phyloP scores from a whole-genome alignment of 2,329 filamentous ascomycete species.

The Alternaria atra region DNA sequence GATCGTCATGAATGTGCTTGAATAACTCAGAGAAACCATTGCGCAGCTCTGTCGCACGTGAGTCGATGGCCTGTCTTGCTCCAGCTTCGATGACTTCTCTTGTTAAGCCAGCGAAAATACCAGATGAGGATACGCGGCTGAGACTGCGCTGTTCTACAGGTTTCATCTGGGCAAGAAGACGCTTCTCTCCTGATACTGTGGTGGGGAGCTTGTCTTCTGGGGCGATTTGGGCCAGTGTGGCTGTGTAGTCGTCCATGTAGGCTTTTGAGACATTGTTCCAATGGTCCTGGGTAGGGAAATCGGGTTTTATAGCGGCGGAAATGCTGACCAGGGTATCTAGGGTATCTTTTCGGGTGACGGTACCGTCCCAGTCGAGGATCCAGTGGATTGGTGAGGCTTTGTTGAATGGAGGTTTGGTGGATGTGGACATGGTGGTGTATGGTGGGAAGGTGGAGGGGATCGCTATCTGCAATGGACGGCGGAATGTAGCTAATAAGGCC shows the following conservation, averaged over 20 bases:
- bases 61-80: conserved; percentile 38
- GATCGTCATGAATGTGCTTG: conserved; percentile 19
- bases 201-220: conserved; percentile 38
- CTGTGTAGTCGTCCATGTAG: conserved; percentile 54
- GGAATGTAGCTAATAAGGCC: background rate
- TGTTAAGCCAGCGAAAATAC: conserved; percentile 53
- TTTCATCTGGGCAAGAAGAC: conserved; percentile 49
- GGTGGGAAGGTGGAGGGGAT: background rate
- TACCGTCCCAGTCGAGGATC: conserved; percentile 60
- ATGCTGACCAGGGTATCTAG: conserved; percentile 55
- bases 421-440: conserved; percentile 23
- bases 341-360: conserved; percentile 57
- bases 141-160: conserved; percentile 54
- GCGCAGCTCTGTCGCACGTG: conserved; percentile 48
- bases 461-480: background rate
- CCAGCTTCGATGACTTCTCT: conserved; percentile 37
- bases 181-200: conserved; percentile 47
- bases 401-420: conserved; percentile 6
- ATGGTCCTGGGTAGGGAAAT: conserved; percentile 26
- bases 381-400: conserved; percentile 40
- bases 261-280: conserved; percentile 53
- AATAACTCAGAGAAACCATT: conserved; percentile 49
- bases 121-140: conserved; percentile 49
- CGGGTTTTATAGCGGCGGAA: conserved; percentile 39
- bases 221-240: conserved; percentile 40